phyloP scores from a whole-genome alignment of 441 rosid genomes.

The Populus hybrid region DNA sequence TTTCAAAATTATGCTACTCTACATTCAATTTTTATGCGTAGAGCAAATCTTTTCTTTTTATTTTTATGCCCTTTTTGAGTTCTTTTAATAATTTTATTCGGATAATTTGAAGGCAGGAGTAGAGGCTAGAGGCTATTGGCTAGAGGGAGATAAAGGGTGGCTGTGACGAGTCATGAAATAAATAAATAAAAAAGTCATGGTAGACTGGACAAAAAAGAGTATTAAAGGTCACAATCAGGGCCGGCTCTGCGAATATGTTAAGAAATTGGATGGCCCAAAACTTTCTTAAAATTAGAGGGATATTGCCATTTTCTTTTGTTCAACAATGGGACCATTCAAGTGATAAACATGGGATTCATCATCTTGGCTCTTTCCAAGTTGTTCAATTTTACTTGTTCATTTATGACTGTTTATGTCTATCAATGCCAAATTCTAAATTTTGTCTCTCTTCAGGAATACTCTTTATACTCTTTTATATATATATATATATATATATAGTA shows the following conservation, averaged over 20 bases:
- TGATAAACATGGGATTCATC: neutral
- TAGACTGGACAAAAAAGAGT: neutral
- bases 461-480: too few relatives aligned
- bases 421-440: neutral
- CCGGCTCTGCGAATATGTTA: neutral
- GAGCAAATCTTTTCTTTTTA: too few relatives aligned
- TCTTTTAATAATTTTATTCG: neutral
- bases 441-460: neutral
- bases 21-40: too few relatives aligned
- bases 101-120: neutral
- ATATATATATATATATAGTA: too few relatives aligned
- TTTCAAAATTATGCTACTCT: too few relatives aligned
- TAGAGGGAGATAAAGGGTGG: neutral
- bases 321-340: neutral
- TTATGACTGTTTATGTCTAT: neutral
- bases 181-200: neutral
- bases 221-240: neutral
- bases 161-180: neutral
- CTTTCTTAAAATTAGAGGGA: neutral
- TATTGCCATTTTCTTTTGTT: neutral
- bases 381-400: neutral
- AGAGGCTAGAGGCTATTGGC: neutral
- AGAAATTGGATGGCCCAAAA: too few relatives aligned
- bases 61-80: neutral
- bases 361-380: constrained; percentile 2